Base-by-base conservation (phyloP, 2,329 filamentous ascomycete genomes). In the Orbilia ellipsospora region DNA sequence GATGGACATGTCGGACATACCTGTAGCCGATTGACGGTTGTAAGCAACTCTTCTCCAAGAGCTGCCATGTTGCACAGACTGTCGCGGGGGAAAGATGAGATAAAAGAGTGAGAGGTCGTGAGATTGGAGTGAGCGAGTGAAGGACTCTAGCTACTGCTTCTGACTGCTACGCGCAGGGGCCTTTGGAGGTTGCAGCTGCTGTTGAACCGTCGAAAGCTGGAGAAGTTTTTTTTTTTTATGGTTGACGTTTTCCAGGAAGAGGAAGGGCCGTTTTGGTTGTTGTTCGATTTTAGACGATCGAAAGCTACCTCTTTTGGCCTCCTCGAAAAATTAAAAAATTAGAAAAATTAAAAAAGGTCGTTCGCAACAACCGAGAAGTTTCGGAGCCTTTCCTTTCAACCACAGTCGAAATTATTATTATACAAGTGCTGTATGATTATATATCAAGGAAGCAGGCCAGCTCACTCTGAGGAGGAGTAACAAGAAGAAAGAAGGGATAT, bases 21-120 rank as follows among this genome's bases (percentile, higher is more conserved):
- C 84, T 99, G 95, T 81, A 99, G 87, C 87, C 96, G 96, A 87
- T 99, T 99, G 85, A 99, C 95, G 78, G 93, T 96, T 80, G 89
- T 89, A 82, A 99, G 89, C 84, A 99, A 86, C 84, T 99, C 94
- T 84, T 99, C 95, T 82, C 95, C 94, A 81, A 99, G 90, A 81
- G 94, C 90, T 82, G 95, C 92, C 95, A 98, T 99, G 59, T 66
- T 72, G 66, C 54, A 70, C 61, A 67, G 28, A 68, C 51, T 80
- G 79, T 48, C 44, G 44, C 48, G 75, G 80, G 77, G 57, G 69
- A 57, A 16, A 78, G 78, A 76, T 28, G 51, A 42, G 31, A 48
- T 12, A 23, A 36, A 60, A 36, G 62, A 51, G 57, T 4, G 55
- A 36, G 45, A 23, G 42, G 54, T 55, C 36, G 51, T 54, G 10